Base-by-base conservation (phyloP, 1,139 yeast species). In the Lodderomyces oxycetoniae region DNA sequence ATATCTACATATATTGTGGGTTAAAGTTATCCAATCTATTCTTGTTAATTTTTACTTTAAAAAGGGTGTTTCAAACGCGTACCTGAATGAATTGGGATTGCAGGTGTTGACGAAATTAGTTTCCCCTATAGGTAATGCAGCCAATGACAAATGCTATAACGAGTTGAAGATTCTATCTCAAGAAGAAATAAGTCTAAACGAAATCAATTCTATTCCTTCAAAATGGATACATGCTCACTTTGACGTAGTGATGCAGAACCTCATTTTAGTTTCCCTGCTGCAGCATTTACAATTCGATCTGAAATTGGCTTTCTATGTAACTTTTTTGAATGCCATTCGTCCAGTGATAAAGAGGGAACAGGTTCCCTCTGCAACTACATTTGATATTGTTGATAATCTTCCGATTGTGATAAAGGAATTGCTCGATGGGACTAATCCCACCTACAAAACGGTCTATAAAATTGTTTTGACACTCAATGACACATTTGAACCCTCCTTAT, bases 1-100 rank as follows among this genome's bases (percentile, higher is more conserved):
- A 33, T 52, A 56, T 36, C 42, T 63, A 24, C 58, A 57, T 31
- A 42, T 62, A 4, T 57, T 61, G 29, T 67, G 73, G 73, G 71
- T 65, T 36, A 57, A 52, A 31, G 46, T 67, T 2, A 42, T 67
- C 14, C 61, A 54, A 30, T 65, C 66, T 1, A 49, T 61, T 0
- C 42, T 67, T 23, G 28, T 48, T 11, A 53, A 47, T 28, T 60
- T 67, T 40, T 65, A 64, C 33, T 64, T 67, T 47, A 55, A 50
- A 28, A 53, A 53, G 32, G 53, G 46, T 17, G 36, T 37, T 6
- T 49, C 57, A n/a, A 51, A 38, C 27, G 36, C 45, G 1, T 48
- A 46, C 31, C 45, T 53, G 57, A 53, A 59, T 38, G 53, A 48
- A 17, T 46, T 57, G 41, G 69, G 64, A 1, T 39, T 50, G 6